Conservation (phyloP, 805 yeast genomes). For the Crinitomyces ghanaensis region DNA sequence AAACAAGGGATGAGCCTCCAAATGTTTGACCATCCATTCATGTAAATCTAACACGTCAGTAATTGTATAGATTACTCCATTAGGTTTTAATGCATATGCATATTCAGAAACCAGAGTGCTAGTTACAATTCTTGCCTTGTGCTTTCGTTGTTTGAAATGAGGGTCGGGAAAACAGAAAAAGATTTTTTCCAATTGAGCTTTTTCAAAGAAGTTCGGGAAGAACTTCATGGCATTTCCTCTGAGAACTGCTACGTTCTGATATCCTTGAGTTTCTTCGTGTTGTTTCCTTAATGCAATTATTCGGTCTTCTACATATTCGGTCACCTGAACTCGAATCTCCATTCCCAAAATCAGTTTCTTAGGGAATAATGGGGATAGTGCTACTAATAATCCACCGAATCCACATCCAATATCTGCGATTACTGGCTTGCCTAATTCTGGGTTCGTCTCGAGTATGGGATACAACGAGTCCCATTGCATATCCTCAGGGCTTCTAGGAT, state of each 20-base stretch:
- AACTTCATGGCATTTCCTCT: slow-evolving; percentile 98
- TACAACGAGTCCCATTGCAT: slow-evolving; percentile 83
- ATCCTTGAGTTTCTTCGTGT: slow-evolving; percentile 31
- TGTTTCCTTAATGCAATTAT: slow-evolving; percentile 76
- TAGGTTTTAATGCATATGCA: slow-evolving; percentile 77
- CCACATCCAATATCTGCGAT: slow-evolving; percentile 98
- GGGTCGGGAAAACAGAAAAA: slow-evolving; percentile 99
- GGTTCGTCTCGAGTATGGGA: slow-evolving; percentile 46
- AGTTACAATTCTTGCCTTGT: slow-evolving; percentile 92
- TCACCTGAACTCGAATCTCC: slow-evolving; percentile 97
- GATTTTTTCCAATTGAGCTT: slow-evolving; percentile 76
- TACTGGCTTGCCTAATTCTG: slow-evolving; percentile 33
- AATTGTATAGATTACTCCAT: slow-evolving; percentile 85
- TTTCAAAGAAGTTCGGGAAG: slow-evolving; percentile 81
- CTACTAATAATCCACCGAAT: slow-evolving; percentile 81
- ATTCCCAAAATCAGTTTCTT: slow-evolving; percentile 73
- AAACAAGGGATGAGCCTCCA: slow-evolving; percentile 84
- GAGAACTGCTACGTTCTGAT: slow-evolving; percentile 78
- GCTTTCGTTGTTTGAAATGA: slow-evolving; percentile 93
- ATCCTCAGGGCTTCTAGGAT: slow-evolving; percentile 65
- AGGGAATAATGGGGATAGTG: slow-evolving; percentile 68
- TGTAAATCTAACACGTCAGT: slow-evolving; percentile 93
- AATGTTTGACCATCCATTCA: slow-evolving; percentile 90
- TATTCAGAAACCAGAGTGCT: slow-evolving; percentile 82
- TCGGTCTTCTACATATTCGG: slow-evolving; percentile 92